Evolutionary conservation across 106 monocot genomes (phyloP).

Genomic region (Allium sativum): DNA sequence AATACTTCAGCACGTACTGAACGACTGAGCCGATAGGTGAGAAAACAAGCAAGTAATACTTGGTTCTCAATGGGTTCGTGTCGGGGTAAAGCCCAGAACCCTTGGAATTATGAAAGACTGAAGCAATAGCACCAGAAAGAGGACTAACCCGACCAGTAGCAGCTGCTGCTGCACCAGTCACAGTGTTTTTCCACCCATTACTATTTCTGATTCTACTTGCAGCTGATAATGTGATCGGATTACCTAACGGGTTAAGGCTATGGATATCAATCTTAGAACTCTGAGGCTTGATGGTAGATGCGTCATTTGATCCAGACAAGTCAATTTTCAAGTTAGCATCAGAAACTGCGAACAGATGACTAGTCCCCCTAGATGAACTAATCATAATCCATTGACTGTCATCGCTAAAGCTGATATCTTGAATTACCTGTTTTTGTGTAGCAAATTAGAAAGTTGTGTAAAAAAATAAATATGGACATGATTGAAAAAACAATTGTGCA

Average conservation of each 20-base stretch:
- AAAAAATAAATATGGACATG: background rate
- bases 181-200: constrained; percentile 74
- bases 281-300: background rate
- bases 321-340: too few species aligned
- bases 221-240: constrained; percentile 58
- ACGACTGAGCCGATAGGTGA: constrained; percentile 76
- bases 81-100: constrained; percentile 17
- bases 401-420: constrained; percentile 92
- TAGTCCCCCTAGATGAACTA: constrained; percentile 90
- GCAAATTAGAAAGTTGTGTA: constrained; percentile 1
- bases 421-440: constrained; percentile 52
- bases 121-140: constrained; percentile 78
- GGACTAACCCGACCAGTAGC: constrained; percentile 62
- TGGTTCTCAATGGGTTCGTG: constrained; percentile 20
- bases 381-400: constrained; percentile 93
- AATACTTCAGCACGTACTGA: constrained; percentile 63
- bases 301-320: too few species aligned
- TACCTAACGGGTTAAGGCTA: constrained; percentile 22
- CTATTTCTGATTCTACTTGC: constrained; percentile 87
- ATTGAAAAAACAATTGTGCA: background rate
- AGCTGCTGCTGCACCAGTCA: constrained; percentile 70
- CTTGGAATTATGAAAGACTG: constrained; percentile 68
- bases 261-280: constrained; percentile 24
- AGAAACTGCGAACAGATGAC: constrained; percentile 78
- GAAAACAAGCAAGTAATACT: constrained; percentile 73